Percentiles rank a stretch among this genome's conserved stretches.
Conservation (phyloP, 2,329 filamentous ascomycete genomes). For the Lecanicillium sp. region DNA sequence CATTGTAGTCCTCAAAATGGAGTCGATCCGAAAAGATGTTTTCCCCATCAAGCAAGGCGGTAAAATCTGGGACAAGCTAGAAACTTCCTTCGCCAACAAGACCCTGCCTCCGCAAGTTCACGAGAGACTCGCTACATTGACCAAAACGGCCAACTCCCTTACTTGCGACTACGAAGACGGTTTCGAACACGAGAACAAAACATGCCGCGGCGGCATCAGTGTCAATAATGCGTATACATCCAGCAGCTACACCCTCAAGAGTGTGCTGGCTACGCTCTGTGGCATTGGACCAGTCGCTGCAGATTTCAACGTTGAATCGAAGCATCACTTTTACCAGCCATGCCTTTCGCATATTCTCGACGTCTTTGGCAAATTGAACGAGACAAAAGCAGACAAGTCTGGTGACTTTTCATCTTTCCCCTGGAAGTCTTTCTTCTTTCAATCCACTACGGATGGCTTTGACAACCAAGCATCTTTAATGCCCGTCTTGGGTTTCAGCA, state of each 20-base stretch:
- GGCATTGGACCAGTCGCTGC: slow-evolving; percentile 30
- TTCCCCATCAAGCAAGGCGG: slow-evolving; percentile 34
- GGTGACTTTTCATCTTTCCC: slow-evolving; percentile 15
- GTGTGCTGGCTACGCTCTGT: slow-evolving; percentile 31
- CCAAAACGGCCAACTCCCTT: slow-evolving; percentile 23
- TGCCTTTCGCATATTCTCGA: slow-evolving; percentile 33
- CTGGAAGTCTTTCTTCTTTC: slow-evolving; percentile 25
- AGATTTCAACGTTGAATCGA: slow-evolving; percentile 33
- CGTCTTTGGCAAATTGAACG: slow-evolving; percentile 18
- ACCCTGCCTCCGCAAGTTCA: slow-evolving; percentile 23
- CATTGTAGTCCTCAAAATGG: slow-evolving; percentile 32
- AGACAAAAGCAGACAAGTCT: slow-evolving; percentile 2
- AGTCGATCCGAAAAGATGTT: slow-evolving; percentile 35
- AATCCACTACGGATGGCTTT: slow-evolving; percentile 24
- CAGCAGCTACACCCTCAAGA: slow-evolving; percentile 36
- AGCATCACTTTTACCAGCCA: slow-evolving; percentile 34
- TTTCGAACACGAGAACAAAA: slow-evolving; percentile 10
- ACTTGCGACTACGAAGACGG: slow-evolving; percentile 28
- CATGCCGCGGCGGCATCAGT: slow-evolving; percentile 28
- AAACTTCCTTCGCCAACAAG: slow-evolving; percentile 20
- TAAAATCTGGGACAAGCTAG: slow-evolving; percentile 26
- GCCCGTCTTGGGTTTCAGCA: slow-evolving; percentile 20
- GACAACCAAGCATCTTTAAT: slow-evolving; percentile 24
- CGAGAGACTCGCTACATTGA: slow-evolving; percentile 19
- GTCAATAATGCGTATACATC: slow-evolving; percentile 32